Evolutionary conservation across 2,329 filamentous ascomycete species (phyloP), one percentile per base, ranked within the genome.

Genomic region (Nemania sp.): DNA sequence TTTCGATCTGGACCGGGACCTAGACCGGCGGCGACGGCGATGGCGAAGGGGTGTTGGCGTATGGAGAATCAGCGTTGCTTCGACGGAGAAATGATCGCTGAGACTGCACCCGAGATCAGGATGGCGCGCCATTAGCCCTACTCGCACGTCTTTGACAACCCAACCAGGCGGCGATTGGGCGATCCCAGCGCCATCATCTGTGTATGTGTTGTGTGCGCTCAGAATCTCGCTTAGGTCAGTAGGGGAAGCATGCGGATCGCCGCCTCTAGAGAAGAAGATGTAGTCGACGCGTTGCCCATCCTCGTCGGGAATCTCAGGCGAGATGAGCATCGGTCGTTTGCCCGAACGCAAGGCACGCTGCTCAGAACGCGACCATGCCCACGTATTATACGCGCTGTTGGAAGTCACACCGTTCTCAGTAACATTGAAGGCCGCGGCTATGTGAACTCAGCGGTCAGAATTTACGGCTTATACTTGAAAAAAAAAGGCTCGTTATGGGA

Each of bases 31-130:
- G 22, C 56, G 45, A 66, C 57, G 49, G 47, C 59, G 35, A 57
- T 51, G 60, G 10, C 11, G 59, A 26, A 22, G 70, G 10, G 55
- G 66, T 18, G 66, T 64, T 27, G 79, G 74, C 1, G 77, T 77
- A 71, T 85, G 82, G 13, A 87, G 84, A 4, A 82, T 80, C 10
- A 98, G 84, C 0, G 93, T 94, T 5, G 93, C 90, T 78, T 95
- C 92, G 61, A 98, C 92, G 24, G 93, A 94, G 79, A 98, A 98
- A 79, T 98, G 96, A 77, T 99, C 95, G 74, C 94, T 98, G 27
- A 98, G 85, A 1, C 93, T 97, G 81, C 94, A 97, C 70, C 89
- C 86, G 1, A 98, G 84, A 1, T 87, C 88, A 0, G 94, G 93
- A 79, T 98, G 94, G 10, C 93, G 90, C 77, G 91, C 87, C 22